Evolutionary conservation across 2,329 filamentous ascomycete species (phyloP).

Genomic region (Dissoconium aciculare): DNA sequence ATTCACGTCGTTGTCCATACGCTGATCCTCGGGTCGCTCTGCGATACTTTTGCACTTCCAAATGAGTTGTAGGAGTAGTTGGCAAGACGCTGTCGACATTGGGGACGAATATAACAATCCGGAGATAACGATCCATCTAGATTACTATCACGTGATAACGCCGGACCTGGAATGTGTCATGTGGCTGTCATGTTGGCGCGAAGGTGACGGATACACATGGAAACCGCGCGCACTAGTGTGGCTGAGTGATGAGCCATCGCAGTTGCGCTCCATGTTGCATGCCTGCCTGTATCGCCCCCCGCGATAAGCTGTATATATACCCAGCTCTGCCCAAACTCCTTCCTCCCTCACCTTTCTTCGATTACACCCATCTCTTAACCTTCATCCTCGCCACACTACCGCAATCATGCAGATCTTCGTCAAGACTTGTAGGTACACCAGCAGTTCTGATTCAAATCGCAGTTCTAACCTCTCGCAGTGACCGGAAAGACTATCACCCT

Average conservation of each 20-base stretch:
- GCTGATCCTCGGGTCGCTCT: too few relatives aligned
- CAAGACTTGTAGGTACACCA: constrained; percentile 69
- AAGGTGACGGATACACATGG: constrained; percentile 3
- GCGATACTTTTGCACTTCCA: too few relatives aligned
- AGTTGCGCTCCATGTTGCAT: too few relatives aligned
- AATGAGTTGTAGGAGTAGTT: too few relatives aligned
- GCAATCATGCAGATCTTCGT: constrained; percentile 85
- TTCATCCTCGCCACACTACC: constrained; percentile 7
- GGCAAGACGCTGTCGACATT: too few relatives aligned
- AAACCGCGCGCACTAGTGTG: neutral
- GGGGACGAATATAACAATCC: too few relatives aligned
- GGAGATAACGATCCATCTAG: too few relatives aligned
- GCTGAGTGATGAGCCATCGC: neutral
- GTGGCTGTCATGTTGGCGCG: constrained; percentile 2
- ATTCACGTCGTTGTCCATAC: too few relatives aligned
- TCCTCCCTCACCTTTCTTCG: neutral
- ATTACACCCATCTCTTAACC: neutral
- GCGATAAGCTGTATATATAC: neutral
- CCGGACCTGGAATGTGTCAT: constrained; percentile 2
- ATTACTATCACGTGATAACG: too few relatives aligned
- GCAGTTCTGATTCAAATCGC: too few relatives aligned
- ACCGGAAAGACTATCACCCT: constrained; percentile 55
- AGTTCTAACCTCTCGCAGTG: too few relatives aligned
- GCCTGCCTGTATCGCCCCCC: constrained; percentile 1
- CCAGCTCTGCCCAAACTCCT: neutral